These are phyloP conservation scores for Coleophoma crateriformis DNA, from an alignment of 2,329 filamentous ascomycete species.

Conservation along the genomic window DNA sequence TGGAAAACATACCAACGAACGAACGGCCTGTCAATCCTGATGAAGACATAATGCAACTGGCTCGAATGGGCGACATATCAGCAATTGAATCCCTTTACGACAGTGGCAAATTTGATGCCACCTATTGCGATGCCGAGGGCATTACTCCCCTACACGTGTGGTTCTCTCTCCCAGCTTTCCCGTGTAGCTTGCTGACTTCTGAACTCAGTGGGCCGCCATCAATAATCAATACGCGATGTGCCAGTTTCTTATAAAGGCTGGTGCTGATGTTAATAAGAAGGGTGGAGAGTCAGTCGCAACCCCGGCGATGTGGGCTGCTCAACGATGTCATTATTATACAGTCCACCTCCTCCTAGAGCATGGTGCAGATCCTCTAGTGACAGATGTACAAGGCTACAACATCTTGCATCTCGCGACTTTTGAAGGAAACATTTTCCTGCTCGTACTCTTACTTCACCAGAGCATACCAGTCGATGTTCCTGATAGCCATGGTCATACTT, in stretches of 20 bases:
- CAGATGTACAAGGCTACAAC: constrained; percentile 95
- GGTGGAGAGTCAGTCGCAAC: constrained; percentile 94
- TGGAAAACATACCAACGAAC: constrained; percentile 22
- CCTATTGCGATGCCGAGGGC: constrained; percentile 81
- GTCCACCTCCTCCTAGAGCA: constrained; percentile 87
- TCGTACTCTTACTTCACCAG: constrained; percentile 87
- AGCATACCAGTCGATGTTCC: constrained; percentile 90
- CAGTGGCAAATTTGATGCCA: constrained; percentile 73
- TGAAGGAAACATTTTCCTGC: constrained; percentile 87
- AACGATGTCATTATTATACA: constrained; percentile 93
- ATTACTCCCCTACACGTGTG: constrained; percentile 92
- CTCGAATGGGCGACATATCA: constrained; percentile 77
- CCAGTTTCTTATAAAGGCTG: constrained; percentile 78
- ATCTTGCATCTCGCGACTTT: constrained; percentile 95
- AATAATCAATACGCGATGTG: constrained; percentile 98
- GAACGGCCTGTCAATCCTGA: constrained; percentile 32
- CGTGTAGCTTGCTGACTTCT: neutral
- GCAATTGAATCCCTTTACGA: constrained; percentile 90
- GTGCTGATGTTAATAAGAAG: constrained; percentile 86
- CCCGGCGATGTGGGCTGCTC: constrained; percentile 93
- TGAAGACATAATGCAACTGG: constrained; percentile 93
- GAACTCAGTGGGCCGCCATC: constrained; percentile 85
- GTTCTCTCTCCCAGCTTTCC: constrained; percentile 10
- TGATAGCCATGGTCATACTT: constrained; percentile 87
- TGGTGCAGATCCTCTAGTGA: constrained; percentile 87